These are phyloP conservation scores for Monosporascus sp. DNA, from an alignment of 2,329 filamentous ascomycete genomes.

Conservation along the genomic window DNA sequence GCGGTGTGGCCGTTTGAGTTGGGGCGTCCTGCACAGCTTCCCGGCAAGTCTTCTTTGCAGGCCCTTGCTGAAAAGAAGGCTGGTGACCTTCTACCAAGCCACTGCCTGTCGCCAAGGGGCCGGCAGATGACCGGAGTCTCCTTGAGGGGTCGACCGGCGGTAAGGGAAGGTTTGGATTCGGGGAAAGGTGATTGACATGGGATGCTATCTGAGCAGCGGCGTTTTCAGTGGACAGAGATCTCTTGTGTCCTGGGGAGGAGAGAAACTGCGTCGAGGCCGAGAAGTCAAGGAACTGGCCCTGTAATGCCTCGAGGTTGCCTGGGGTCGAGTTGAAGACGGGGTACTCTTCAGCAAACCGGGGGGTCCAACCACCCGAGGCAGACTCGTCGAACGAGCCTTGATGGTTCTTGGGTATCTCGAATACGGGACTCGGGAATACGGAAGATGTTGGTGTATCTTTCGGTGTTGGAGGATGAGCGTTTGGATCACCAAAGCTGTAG, in stretches of 20 bases:
- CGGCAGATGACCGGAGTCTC: constrained; percentile 54
- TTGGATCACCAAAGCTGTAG: constrained; percentile 57
- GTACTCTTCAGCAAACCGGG: constrained; percentile 59
- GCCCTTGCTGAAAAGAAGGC: constrained; percentile 22
- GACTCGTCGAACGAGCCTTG: constrained; percentile 43
- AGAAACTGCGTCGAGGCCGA: constrained; percentile 30
- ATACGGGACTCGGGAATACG: constrained; percentile 48
- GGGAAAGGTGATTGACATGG: constrained; percentile 58
- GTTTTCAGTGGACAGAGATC: constrained; percentile 44
- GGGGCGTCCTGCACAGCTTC: constrained; percentile 33
- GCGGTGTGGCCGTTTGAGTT: constrained; percentile 54
- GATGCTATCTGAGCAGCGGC: constrained; percentile 48
- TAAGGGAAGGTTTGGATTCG: constrained; percentile 45
- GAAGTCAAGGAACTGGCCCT: constrained; percentile 42
- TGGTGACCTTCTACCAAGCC: constrained; percentile 25
- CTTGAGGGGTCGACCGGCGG: constrained; percentile 56
- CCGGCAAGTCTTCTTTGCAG: constrained; percentile 41
- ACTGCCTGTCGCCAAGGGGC: constrained; percentile 29
- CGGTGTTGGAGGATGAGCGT: constrained; percentile 55
- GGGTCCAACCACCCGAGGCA: constrained; percentile 48
- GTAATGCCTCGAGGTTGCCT: constrained; percentile 46
- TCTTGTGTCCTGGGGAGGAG: constrained; percentile 36
- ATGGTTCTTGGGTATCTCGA: constrained; percentile 50
- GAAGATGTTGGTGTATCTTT: constrained; percentile 51
- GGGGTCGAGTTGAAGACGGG: constrained; percentile 62